Base-by-base conservation (phyloP, 768 basidiomycete genomes). In the Mycena latifolia region DNA sequence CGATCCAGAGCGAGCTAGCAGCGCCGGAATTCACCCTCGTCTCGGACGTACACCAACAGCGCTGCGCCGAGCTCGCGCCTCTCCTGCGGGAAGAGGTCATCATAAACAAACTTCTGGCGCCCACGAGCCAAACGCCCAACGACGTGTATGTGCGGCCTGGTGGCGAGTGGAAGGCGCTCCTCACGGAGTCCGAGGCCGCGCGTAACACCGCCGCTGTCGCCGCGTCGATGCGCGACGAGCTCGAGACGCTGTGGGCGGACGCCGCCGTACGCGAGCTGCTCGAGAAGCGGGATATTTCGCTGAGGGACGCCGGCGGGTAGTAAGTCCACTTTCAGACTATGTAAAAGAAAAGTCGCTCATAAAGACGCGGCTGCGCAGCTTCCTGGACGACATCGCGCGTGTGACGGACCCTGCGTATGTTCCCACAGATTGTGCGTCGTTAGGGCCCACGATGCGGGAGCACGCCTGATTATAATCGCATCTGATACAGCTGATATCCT, bases 291-390 rank as follows among this genome's bases (percentile, higher is more conserved):
- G 80, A 82, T 0, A 77, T 91, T 3, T 74, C 81, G n/a, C 72
- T 93, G 63, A 85, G 89, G 70, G 84, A 88, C 54, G 84, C 82
- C 57, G 84, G 90, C 4, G 92, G 91, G 10, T 93, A 92, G 90
- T 91, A 71, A 76, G 89, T 84, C 7, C 22, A 18, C 35, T 51
- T n/a, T 25, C n/a, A 22, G 43, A 15, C 61, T 31, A 15, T 37
- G 46, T 47, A 24, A 27, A 37, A 70, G 0, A 60, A n/a, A n/a
- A n/a, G n/a, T n/a, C n/a, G n/a, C n/a, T n/a, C n/a, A n/a, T n/a
- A n/a, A n/a, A n/a, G 35, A 22, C 15, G 37, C 6, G 33, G 33
- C 14, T 29, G n/a, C 37, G 29, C 69, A 92, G 91, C 76, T 94
- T 94, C 75, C 77, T 94, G 77, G 84, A 93, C 73, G 91, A 93